Evolutionary conservation across 345 rosid genomes (phyloP).

Genomic region (Heritiera littoralis): DNA sequence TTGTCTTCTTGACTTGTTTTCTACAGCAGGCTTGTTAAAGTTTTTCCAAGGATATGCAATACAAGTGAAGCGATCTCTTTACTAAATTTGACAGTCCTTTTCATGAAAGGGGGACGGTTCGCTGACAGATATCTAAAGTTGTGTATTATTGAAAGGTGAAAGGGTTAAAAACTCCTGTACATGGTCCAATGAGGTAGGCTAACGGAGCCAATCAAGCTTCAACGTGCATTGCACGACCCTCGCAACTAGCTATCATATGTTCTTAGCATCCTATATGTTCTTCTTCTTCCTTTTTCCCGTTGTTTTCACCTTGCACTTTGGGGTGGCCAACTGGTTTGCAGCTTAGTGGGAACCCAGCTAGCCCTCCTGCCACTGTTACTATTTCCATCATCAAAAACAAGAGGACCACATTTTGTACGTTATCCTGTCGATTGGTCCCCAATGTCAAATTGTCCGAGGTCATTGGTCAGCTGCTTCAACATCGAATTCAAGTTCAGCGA

Average conservation of each 20-base stretch:
- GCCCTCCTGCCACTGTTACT: slow-evolving; percentile 2
- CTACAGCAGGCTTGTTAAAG: neutral
- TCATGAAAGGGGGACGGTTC: neutral
- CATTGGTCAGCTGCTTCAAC: neutral
- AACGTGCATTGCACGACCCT: neutral
- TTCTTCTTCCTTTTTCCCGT: neutral
- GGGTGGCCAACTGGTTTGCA: slow-evolving; percentile 35
- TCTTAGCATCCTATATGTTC: neutral
- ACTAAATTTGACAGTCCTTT: slow-evolving; percentile 20
- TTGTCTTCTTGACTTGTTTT: neutral
- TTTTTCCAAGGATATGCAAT: neutral
- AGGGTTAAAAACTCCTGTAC: neutral
- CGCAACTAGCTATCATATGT: neutral
- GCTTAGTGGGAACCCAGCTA: slow-evolving; percentile 34
- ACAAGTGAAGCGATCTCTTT: neutral
- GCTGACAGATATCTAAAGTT: neutral
- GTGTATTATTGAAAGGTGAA: slow-evolving; percentile 27
- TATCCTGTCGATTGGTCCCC: slow-evolving; percentile 25
- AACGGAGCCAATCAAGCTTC: neutral
- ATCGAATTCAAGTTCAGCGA: neutral
- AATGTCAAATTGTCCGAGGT: slow-evolving; percentile 22
- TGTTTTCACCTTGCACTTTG: neutral
- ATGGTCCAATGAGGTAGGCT: slow-evolving; percentile 7
- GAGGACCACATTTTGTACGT: slow-evolving; percentile 27
- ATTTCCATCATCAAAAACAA: neutral